Evolutionary conservation across 2,329 filamentous ascomycete genomes (phyloP), one percentile per base, ranked within the genome.

Genomic region (Hymenotorrendiella dingleyae): DNA sequence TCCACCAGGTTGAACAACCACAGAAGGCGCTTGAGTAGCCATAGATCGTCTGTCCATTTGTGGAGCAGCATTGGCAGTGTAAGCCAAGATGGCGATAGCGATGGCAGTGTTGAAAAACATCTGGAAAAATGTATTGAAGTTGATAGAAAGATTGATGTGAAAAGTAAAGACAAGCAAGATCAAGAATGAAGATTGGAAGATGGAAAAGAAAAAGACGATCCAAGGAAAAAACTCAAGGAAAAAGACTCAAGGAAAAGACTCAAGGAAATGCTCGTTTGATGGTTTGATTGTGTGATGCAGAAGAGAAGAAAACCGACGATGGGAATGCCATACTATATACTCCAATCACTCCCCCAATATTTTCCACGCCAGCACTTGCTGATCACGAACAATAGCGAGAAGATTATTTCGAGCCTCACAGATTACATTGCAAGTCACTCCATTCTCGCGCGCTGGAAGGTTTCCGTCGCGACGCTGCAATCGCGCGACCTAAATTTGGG

Each of bases 31-130:
- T n/a, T n/a, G n/a, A n/a, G n/a, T n/a, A n/a, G n/a, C n/a, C n/a
- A n/a, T n/a, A n/a, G n/a, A n/a, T n/a, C n/a, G n/a, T n/a, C n/a
- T n/a, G n/a, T n/a, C n/a, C n/a, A n/a, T n/a, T n/a, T n/a, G n/a
- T 43, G 41, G 48, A 12, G 42, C 44, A 23, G 62, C 53, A 16
- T 61, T 36, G 27, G 66, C 60, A 47, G 63, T 60, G 40, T 64
- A 62, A 45, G 66, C 65, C 62, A 72, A 48, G 51, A 69, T 54
- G 57, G 64, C 56, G 28, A 64, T 54, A 45, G 62, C 52, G 51
- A 62, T 50, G 40, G 61, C 43, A 29, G 61, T 46, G 40, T 53
- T 66, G 58, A 62, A 59, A 33, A 55, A 55, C 65, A 66, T 70
- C 17, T 53, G 65, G 54, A 48, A 36, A 14, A 40, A 38, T 38